Evolutionary conservation across 495 filamentous ascomycete species (phyloP), one percentile per base, ranked within the genome.

Genomic region (Pseudevernia furfuracea): DNA sequence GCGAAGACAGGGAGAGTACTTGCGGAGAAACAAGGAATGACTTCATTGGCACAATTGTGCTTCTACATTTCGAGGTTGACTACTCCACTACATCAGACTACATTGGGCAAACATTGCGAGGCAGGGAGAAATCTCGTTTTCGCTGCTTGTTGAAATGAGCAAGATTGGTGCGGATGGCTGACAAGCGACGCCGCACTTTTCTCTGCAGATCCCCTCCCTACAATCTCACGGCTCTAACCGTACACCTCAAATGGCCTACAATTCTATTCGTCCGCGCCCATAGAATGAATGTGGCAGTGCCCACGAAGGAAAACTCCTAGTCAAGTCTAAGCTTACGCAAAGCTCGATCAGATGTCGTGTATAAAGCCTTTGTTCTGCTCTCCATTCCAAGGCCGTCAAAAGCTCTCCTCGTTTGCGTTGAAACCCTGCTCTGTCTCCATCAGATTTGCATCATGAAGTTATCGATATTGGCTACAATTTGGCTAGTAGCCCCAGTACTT

Each of bases 1-100:
- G n/a, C 12, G 46, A 52, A 55, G 46, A 66, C 37, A 11, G n/a
- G 15, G 46, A 61, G 28, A 37, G 63, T 65, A 6, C n/a, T 52
- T 28, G 10, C 15, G 23, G 10, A 28, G 11, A 52, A 30, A 12
- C 10, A 52, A 14, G n/a, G 23, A 15, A 28, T 30, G 46, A 25
- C 10, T 10, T 48, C n/a, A 1, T n/a, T 11, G 0, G 44, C 44
- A 25, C 25, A 4, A 48, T 1, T 25, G 21, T 10, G 44, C n/a
- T 23, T 48, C 21, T 25, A 23, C 21, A 5, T 5, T 48, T 11
- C 44, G n/a, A 48, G 44, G 9, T 10, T 48, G 2, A 23, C n/a
- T 48, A 25, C n/a, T 25, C 23, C 7, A 48, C n/a, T 48, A 15
- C 14, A 15, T 41, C 14, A 25, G 44, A n/a, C n/a, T 23, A 48